A percentile compares a stretch with the other conserved stretches of the same genome.
phyloP scores from a whole-genome alignment of 345 rosid species.

The Gynandropsis gynandra region DNA sequence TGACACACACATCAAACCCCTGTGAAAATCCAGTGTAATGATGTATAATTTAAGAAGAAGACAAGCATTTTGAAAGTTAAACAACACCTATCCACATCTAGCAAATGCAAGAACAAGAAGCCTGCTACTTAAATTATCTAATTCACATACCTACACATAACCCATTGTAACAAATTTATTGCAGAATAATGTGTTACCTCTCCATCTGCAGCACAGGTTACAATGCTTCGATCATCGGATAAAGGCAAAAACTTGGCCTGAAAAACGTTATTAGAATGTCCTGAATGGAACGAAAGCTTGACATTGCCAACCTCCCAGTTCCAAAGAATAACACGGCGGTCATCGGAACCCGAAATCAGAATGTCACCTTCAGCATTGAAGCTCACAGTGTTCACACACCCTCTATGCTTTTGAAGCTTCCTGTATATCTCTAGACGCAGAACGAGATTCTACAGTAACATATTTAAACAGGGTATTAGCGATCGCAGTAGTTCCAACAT shows the following conservation, averaged over 20 bases:
- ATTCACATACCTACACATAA: too few relatives aligned
- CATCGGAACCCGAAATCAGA: constrained; percentile 84
- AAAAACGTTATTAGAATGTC: constrained; percentile 65
- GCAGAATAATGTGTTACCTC: constrained; percentile 36
- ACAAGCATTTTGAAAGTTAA: too few relatives aligned
- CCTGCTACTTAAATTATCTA: too few relatives aligned
- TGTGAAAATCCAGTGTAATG: too few relatives aligned
- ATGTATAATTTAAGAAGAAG: too few relatives aligned
- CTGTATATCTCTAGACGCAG: constrained; percentile 48
- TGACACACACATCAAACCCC: too few relatives aligned
- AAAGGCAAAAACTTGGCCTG: constrained; percentile 83
- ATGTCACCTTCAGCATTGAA: constrained; percentile 57
- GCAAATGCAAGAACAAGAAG: too few relatives aligned
- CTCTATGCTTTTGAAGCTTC: constrained; percentile 64
- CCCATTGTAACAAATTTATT: too few relatives aligned
- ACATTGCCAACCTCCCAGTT: constrained; percentile 63
- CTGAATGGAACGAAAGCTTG: constrained; percentile 64
- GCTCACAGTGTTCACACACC: constrained; percentile 79
- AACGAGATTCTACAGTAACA: constrained; percentile 50
- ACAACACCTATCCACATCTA: too few relatives aligned
- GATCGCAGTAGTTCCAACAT: too few relatives aligned
- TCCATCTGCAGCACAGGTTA: constrained; percentile 93
- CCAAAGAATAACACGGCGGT: constrained; percentile 62
- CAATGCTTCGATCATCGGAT: constrained; percentile 69
- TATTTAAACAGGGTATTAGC: neutral